Conservation (phyloP, 768 basidiomycete species). For the Jaapia argillacea region DNA sequence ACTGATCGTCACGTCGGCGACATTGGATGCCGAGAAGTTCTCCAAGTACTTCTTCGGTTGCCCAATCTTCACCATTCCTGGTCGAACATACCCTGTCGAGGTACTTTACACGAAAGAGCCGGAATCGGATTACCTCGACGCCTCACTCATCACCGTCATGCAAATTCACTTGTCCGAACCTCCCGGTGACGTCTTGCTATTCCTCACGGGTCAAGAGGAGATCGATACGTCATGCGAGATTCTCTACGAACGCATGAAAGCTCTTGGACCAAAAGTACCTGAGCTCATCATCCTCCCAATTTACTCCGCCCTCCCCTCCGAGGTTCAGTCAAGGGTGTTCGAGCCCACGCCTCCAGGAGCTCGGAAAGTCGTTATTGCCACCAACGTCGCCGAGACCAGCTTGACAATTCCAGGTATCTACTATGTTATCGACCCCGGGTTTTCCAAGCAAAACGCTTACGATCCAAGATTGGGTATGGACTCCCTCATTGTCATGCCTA, state of each 20-base stretch:
- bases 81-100: slow-evolving; percentile 97
- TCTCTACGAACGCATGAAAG: slow-evolving; percentile 97
- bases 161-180: slow-evolving; percentile 99
- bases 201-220: slow-evolving; percentile 98
- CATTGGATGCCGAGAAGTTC: slow-evolving; percentile 98
- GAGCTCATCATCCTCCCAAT: slow-evolving; percentile 95
- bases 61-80: slow-evolving; percentile 99
- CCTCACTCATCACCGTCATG: slow-evolving; percentile 97
- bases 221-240: slow-evolving; percentile 98
- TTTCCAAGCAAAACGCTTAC: slow-evolving; percentile 98
- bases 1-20: slow-evolving; percentile 96
- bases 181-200: slow-evolving; percentile 90
- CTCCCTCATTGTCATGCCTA: slow-evolving; percentile 96
- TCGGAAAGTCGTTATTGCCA: slow-evolving; percentile 99
- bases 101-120: slow-evolving; percentile 98
- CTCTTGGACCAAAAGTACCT: slow-evolving; percentile 95
- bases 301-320: slow-evolving; percentile 95
- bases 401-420: slow-evolving; percentile 98
- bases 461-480: slow-evolving; percentile 98
- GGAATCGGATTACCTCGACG: slow-evolving; percentile 94
- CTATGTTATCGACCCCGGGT: slow-evolving; percentile 98
- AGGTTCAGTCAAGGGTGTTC: slow-evolving; percentile 96
- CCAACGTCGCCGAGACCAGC: slow-evolving; percentile 97
- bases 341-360: slow-evolving; percentile 96
- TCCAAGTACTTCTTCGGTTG: slow-evolving; percentile 98